phyloP scores from a whole-genome alignment of 768 basidiomycete species.

The Ramaria sp. region DNA sequence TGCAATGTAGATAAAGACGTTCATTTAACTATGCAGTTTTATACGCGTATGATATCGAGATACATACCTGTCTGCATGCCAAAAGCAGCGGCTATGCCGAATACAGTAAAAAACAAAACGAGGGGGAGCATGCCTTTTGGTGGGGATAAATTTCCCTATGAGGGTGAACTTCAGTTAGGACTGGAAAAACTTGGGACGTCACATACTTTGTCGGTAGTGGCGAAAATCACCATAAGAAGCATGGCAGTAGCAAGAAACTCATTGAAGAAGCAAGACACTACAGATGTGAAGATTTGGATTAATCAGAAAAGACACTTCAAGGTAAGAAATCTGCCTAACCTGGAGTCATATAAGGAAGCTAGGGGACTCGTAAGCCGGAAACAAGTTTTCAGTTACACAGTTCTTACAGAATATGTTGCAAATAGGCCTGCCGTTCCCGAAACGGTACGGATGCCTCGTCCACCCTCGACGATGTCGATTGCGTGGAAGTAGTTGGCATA shows the following conservation, averaged over 20 bases:
- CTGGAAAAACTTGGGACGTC: background rate
- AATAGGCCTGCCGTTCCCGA: constrained; percentile 47
- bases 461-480: constrained; percentile 54
- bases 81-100: constrained; percentile 47
- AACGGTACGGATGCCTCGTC: constrained; percentile 41
- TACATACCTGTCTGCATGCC: constrained; percentile 44
- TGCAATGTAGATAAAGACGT: constrained; percentile 11
- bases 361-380: too few relatives aligned
- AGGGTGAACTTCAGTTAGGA: background rate
- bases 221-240: constrained; percentile 42
- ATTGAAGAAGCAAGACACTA: constrained; percentile 34
- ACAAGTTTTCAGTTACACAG: too few relatives aligned
- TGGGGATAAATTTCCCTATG: constrained; percentile 30
- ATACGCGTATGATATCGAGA: background rate
- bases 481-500: constrained; percentile 62
- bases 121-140: constrained; percentile 43
- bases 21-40: background rate
- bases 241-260: constrained; percentile 48
- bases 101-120: constrained; percentile 41
- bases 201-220: constrained; percentile 33
- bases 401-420: constrained; percentile 46
- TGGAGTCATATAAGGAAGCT: constrained; percentile 27
- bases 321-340: background rate
- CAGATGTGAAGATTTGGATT: background rate
- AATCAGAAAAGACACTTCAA: background rate